Conservation (phyloP, 495 filamentous ascomycete species). For the Cudoniella acicularis region DNA sequence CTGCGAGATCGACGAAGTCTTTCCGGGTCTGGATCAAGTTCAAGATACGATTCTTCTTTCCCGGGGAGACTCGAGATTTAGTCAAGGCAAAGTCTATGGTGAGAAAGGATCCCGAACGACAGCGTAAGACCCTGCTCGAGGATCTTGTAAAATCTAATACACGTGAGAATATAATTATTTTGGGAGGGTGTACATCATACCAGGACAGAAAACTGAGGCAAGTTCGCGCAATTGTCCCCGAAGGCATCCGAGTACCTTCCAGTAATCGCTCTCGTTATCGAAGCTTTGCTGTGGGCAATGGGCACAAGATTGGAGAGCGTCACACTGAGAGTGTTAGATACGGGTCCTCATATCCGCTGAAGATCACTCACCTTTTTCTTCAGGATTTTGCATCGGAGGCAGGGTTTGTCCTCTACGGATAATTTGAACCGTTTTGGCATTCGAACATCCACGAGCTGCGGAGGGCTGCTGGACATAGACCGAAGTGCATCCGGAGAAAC, state of each 20-base stretch:
- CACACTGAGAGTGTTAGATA: conserved; percentile 5
- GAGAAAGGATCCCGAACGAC: not conserved
- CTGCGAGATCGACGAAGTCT: conserved; percentile 5
- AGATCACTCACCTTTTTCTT: conserved; percentile 15
- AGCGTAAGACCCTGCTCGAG: conserved; percentile 1
- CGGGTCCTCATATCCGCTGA: not conserved
- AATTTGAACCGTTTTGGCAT: not conserved
- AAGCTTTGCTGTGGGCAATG: conserved; percentile 19
- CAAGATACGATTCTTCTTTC: conserved; percentile 17
- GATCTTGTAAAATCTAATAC: conserved; percentile 9
- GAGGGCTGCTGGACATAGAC: not conserved
- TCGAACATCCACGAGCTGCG: not conserved
- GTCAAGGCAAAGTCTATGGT: conserved; percentile 15
- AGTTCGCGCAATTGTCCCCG: conserved; percentile 10
- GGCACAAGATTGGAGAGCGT: conserved; percentile 9
- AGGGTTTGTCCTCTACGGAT: conserved; percentile 2
- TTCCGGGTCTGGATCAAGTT: conserved; percentile 5
- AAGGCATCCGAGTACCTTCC: conserved; percentile 19
- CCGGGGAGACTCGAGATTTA: conserved; percentile 12
- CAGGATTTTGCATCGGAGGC: conserved; percentile 20
- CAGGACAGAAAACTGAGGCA: conserved; percentile 5
- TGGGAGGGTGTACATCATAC: not conserved
- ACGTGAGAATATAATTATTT: not conserved
- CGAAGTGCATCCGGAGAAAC: not conserved
- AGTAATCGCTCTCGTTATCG: conserved; percentile 15